Evolutionary conservation across 352 stramenopile species (phyloP).

Genomic region (Globisporangium lucens): DNA sequence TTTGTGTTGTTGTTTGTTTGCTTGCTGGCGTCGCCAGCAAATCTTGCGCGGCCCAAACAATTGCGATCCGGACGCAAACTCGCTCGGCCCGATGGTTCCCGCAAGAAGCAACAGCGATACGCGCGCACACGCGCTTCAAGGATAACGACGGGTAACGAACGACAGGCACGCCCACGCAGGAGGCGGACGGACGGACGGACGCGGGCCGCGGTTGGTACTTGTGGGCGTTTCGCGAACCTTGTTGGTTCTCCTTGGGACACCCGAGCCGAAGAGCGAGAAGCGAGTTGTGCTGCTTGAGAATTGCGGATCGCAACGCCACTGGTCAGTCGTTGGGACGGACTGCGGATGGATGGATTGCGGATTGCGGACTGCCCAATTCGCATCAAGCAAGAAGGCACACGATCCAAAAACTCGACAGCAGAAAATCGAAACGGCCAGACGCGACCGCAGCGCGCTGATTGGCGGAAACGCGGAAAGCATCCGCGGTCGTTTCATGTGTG

Average conservation of each 20-base stretch:
- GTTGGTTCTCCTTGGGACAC: too few relatives aligned
- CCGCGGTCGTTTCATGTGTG: conserved; percentile 9
- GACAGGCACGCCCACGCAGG: not conserved
- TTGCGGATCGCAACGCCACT: not conserved
- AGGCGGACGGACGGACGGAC: not conserved
- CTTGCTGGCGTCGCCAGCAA: not conserved
- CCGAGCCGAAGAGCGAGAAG: not conserved
- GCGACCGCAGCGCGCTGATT: conserved; percentile 13
- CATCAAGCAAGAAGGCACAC: not conserved
- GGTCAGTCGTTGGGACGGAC: not conserved
- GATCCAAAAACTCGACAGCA: not conserved
- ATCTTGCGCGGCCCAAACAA: not conserved
- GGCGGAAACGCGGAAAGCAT: not conserved
- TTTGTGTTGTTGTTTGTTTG: not conserved
- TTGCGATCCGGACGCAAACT: not conserved
- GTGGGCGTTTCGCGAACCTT: not conserved
- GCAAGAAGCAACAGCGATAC: not conserved
- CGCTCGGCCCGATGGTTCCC: not conserved
- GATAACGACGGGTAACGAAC: not conserved
- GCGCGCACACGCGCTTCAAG: not conserved
- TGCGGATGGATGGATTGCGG: too few relatives aligned
- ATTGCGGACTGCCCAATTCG: not conserved
- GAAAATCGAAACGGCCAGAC: conserved; percentile 19
- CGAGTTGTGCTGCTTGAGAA: not conserved
- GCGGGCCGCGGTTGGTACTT: not conserved